Evolutionary conservation across 305 asterid genomes (phyloP).

Genomic region (Fraxinus sp.): DNA sequence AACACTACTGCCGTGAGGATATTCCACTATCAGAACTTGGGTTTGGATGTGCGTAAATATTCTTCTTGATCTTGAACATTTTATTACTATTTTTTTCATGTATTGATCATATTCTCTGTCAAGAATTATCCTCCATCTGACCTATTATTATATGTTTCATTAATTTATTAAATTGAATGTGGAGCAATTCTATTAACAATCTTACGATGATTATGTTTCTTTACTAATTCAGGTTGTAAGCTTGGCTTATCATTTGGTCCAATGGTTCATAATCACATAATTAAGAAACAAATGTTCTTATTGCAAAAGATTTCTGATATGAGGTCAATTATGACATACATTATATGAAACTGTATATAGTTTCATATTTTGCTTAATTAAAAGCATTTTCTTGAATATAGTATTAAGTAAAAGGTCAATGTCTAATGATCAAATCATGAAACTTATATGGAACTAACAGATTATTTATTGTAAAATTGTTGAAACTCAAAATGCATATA

Average conservation of each 20-base stretch:
- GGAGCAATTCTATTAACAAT: background rate
- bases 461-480: background rate
- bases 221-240: background rate
- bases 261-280: background rate
- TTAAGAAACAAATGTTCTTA: background rate
- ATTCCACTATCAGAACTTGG: slow-evolving; percentile 33
- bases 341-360: background rate
- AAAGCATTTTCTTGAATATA: background rate
- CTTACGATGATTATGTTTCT: background rate
- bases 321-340: background rate
- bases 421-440: background rate
- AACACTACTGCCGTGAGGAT: slow-evolving; percentile 37
- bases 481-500: background rate
- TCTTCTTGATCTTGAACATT: background rate
- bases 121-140: background rate
- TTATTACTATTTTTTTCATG: background rate
- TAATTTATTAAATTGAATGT: background rate
- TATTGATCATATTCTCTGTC: background rate
- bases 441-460: background rate
- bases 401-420: background rate
- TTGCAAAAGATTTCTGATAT: background rate
- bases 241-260: background rate
- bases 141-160: background rate
- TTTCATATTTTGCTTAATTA: background rate
- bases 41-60: slow-evolving; percentile 42